phyloP scores from a whole-genome alignment of 768 basidiomycete species.

The Mycena galericulata region DNA sequence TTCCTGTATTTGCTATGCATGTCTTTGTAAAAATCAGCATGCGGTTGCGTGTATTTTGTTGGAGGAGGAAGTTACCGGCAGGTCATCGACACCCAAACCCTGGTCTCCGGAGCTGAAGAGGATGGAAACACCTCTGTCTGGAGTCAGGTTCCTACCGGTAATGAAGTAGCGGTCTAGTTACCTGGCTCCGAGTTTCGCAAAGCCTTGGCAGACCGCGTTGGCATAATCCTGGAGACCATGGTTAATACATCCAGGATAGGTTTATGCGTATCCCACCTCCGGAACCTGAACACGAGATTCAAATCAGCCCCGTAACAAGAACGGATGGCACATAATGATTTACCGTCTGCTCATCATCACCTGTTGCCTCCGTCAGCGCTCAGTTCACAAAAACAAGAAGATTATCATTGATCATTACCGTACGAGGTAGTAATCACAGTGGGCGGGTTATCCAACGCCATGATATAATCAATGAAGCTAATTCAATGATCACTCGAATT shows the following conservation, averaged over 20 bases:
- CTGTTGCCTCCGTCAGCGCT: no score
- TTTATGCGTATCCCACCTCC: not conserved
- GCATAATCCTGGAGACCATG: conserved; percentile 49
- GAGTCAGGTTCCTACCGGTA: not conserved
- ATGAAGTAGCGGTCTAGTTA: not conserved
- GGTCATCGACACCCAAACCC: conserved; percentile 52
- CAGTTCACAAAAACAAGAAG: no score
- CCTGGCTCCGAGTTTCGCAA: conserved; percentile 59
- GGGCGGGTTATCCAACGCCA: conserved; percentile 45
- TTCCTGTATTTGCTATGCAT: conserved; percentile 40
- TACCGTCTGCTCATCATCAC: conserved; percentile 44
- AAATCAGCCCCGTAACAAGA: not conserved
- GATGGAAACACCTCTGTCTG: conserved; percentile 47
- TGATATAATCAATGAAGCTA: conserved; percentile 52
- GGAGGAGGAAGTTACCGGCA: conserved; percentile 44
- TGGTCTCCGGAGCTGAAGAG: conserved; percentile 56
- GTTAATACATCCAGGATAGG: not conserved
- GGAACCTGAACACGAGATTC: conserved; percentile 18
- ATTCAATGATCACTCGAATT: no score
- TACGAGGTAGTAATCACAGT: conserved; percentile 56
- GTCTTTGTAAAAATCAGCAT: conserved; percentile 39
- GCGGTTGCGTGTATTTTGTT: conserved; percentile 43
- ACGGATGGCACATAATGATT: not conserved
- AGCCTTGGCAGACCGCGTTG: conserved; percentile 51
- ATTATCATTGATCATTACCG: no score